Conservation (phyloP, 306 rosid species). For the Gleditsia sinensis region DNA sequence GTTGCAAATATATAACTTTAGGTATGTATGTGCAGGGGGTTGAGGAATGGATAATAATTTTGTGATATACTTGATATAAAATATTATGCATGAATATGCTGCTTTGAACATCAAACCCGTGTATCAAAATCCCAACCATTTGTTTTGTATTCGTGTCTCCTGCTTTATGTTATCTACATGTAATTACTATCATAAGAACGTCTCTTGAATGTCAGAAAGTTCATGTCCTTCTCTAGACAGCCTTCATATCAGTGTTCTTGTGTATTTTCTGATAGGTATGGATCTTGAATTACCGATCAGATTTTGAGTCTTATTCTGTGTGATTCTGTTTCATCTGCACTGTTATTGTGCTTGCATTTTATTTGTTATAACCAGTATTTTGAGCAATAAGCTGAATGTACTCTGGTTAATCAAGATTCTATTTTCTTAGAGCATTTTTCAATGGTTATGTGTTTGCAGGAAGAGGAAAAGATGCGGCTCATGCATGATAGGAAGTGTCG, state of each 20-base stretch:
- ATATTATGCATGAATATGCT: not conserved
- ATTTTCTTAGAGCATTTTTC: slow-evolving; percentile 4
- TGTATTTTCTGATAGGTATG: not conserved
- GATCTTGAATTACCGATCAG: not conserved
- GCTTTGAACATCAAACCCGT: not conserved
- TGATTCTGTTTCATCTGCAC: not conserved
- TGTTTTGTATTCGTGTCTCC: not conserved
- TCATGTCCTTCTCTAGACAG: not conserved
- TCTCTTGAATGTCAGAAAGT: not conserved
- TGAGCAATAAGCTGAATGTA: slow-evolving; percentile 11
- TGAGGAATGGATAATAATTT: not conserved
- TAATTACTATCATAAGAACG: not conserved
- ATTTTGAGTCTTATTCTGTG: not conserved
- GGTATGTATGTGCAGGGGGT: not conserved
- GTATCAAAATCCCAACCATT: not conserved
- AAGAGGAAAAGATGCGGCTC: slow-evolving; percentile 95
- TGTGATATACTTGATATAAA: not conserved
- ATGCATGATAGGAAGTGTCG: slow-evolving; percentile 76
- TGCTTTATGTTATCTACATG: not conserved
- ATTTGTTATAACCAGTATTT: not conserved
- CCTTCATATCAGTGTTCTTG: not conserved
- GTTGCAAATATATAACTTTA: not conserved
- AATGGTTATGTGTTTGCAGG: slow-evolving; percentile 52
- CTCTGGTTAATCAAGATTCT: not conserved
- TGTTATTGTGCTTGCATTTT: not conserved